Conservation (phyloP, 148 eudicot species). For the Polygonum aviculare region DNA sequence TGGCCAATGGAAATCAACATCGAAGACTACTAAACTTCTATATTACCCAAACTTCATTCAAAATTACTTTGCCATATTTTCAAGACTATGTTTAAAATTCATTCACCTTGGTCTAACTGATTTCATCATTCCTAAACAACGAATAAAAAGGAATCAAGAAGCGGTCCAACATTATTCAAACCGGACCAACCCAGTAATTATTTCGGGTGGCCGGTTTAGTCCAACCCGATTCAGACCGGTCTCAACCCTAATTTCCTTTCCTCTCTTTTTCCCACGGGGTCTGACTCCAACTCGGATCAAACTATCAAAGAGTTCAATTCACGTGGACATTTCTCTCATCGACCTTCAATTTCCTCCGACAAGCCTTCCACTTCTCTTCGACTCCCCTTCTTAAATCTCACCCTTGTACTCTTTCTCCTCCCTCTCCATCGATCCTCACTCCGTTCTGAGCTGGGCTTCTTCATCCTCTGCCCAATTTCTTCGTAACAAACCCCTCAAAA, state of each 20-base stretch:
- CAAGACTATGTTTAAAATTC: too few relatives aligned
- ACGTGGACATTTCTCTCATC: background rate
- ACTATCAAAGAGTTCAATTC: background rate
- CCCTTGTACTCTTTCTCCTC: background rate
- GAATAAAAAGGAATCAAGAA: too few relatives aligned
- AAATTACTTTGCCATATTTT: too few relatives aligned
- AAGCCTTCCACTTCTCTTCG: background rate
- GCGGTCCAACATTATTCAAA: background rate
- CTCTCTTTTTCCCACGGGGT: background rate
- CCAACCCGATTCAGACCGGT: background rate
- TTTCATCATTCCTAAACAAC: too few relatives aligned
- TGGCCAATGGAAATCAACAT: too few relatives aligned
- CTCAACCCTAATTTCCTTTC: background rate
- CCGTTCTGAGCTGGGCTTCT: background rate
- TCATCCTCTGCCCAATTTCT: background rate
- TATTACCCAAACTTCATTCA: too few relatives aligned
- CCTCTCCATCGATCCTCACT: background rate
- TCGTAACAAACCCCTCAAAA: background rate
- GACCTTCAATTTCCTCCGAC: background rate
- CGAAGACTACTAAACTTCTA: too few relatives aligned
- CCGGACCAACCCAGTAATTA: background rate
- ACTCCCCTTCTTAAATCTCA: background rate
- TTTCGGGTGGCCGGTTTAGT: background rate
- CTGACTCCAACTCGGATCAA: too few relatives aligned
- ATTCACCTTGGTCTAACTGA: too few relatives aligned